Conservation (phyloP, 768 basidiomycete genomes). For the Fistulinella prunicolor region DNA sequence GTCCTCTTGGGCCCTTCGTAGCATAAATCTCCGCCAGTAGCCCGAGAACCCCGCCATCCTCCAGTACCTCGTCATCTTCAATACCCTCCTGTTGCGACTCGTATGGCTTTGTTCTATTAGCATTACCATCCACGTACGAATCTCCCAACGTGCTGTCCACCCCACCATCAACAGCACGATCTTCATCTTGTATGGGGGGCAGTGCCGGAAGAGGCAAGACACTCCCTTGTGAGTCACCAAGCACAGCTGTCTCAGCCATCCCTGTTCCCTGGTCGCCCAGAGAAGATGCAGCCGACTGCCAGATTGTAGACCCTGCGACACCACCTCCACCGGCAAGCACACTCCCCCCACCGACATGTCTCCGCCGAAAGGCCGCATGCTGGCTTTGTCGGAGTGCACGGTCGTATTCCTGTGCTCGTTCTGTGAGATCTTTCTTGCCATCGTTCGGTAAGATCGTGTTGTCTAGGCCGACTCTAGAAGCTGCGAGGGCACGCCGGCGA, state of each 20-base stretch:
- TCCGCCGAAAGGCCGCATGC: slow-evolving; percentile 44
- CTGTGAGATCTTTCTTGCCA: slow-evolving; percentile 39
- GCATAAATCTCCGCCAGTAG: slow-evolving; percentile 86
- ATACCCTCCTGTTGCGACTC: slow-evolving; percentile 44
- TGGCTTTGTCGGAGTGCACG: slow-evolving; percentile 71
- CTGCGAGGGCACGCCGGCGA: slow-evolving; percentile 34
- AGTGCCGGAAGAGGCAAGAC: slow-evolving; percentile 21
- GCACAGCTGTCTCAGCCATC: slow-evolving; percentile 66
- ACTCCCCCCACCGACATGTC: slow-evolving; percentile 28
- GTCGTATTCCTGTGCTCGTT: slow-evolving; percentile 72
- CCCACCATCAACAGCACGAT: slow-evolving; percentile 49
- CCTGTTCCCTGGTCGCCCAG: slow-evolving; percentile 36
- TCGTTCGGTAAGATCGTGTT: slow-evolving; percentile 29
- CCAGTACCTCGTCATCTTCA: slow-evolving; percentile 62
- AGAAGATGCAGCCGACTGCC: slow-evolving; percentile 49
- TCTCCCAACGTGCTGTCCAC: slow-evolving; percentile 59
- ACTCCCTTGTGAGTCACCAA: slow-evolving; percentile 75
- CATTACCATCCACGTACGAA: slow-evolving; percentile 71
- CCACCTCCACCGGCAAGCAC: slow-evolving; percentile 43
- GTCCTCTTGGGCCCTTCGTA: slow-evolving; percentile 45
- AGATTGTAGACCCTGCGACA: slow-evolving; percentile 46
- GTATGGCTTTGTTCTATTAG: slow-evolving; percentile 38
- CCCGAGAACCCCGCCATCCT: slow-evolving; percentile 83
- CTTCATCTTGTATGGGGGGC: slow-evolving; percentile 40
- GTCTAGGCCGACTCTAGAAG: slow-evolving; percentile 29